Conservation (phyloP, 257 asterid genomes). For the Handroanthus guayacan region DNA sequence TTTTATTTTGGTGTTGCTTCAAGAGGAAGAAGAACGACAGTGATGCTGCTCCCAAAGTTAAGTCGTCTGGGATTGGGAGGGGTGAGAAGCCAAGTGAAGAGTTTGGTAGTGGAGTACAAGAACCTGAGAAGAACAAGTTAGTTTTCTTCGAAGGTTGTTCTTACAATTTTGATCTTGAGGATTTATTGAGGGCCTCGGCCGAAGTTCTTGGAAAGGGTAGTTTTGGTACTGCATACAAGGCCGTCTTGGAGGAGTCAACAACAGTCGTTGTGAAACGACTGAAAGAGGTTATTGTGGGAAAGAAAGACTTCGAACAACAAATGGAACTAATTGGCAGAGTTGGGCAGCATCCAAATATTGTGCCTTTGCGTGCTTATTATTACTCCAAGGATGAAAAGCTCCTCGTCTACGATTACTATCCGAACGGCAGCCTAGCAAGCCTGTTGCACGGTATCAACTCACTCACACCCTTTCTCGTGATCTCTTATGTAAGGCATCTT, state of each 20-base stretch:
- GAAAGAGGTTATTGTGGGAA: conserved; percentile 91
- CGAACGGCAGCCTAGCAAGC: conserved; percentile 77
- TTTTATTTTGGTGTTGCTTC: conserved; percentile 56
- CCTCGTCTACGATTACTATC: conserved; percentile 77
- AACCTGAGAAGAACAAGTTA: conserved; percentile 81
- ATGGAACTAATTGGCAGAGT: conserved; percentile 86
- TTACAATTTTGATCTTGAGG: conserved; percentile 93
- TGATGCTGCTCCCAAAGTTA: conserved; percentile 59
- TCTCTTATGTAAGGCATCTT: neutral
- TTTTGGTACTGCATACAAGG: conserved; percentile 94
- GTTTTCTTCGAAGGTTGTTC: conserved; percentile 94
- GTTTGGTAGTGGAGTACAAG: conserved; percentile 95
- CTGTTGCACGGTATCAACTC: conserved; percentile 73
- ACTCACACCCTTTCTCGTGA: conserved; percentile 20
- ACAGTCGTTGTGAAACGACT: conserved; percentile 93
- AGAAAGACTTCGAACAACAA: conserved; percentile 94
- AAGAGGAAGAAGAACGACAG: conserved; percentile 54
- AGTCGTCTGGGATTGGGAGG: conserved; percentile 69
- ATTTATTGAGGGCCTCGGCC: conserved; percentile 91
- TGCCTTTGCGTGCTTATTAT: conserved; percentile 89
- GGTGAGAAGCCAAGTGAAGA: conserved; percentile 84
- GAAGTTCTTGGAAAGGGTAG: conserved; percentile 96
- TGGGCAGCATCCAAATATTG: conserved; percentile 78
- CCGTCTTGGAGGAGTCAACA: conserved; percentile 87
- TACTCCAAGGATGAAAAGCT: conserved; percentile 98